phyloP scores from a whole-genome alignment of 164 flowering plant genomes.

The Piper longum region DNA sequence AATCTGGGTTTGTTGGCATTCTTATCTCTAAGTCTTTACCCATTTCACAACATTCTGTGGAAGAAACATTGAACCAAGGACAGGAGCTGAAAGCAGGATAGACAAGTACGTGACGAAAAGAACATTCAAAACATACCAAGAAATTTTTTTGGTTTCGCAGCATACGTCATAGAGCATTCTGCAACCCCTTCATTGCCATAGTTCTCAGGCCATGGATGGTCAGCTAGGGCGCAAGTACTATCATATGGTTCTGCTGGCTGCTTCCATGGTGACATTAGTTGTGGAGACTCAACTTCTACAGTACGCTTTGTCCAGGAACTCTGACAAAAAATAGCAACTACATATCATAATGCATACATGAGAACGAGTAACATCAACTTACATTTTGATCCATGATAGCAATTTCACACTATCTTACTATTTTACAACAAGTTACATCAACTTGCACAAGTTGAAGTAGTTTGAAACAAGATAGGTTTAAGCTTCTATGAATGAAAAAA shows the following conservation, averaged over 20 bases:
- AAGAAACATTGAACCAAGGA: slow-evolving; percentile 1
- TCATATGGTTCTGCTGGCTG: slow-evolving; percentile 31
- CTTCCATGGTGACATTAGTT: slow-evolving; percentile 20
- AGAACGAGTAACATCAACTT: too few relatives aligned
- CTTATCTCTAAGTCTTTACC: slow-evolving; percentile 38
- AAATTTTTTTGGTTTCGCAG: slow-evolving; percentile 18
- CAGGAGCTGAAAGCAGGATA: neutral
- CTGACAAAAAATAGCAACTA: slow-evolving; percentile 17
- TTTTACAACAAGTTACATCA: too few relatives aligned
- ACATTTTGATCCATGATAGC: too few relatives aligned
- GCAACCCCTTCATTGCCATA: slow-evolving; percentile 20
- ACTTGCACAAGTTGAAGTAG: too few relatives aligned
- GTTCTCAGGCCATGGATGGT: slow-evolving; percentile 30
- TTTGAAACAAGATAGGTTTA: too few relatives aligned
- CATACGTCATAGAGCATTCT: slow-evolving; percentile 14
- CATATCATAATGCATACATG: neutral
- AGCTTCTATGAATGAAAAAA: too few relatives aligned
- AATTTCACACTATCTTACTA: too few relatives aligned
- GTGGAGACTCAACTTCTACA: slow-evolving; percentile 42
- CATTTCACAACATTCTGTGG: slow-evolving; percentile 31
- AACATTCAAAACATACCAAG: slow-evolving; percentile 17
- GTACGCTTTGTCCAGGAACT: slow-evolving; percentile 54
- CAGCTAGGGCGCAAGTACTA: slow-evolving; percentile 51
- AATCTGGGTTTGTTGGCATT: slow-evolving; percentile 17
- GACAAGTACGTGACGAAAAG: neutral